Base-by-base conservation (phyloP, 1,284 basidiomycete genomes). In the Leccinum cinnamomeum region DNA sequence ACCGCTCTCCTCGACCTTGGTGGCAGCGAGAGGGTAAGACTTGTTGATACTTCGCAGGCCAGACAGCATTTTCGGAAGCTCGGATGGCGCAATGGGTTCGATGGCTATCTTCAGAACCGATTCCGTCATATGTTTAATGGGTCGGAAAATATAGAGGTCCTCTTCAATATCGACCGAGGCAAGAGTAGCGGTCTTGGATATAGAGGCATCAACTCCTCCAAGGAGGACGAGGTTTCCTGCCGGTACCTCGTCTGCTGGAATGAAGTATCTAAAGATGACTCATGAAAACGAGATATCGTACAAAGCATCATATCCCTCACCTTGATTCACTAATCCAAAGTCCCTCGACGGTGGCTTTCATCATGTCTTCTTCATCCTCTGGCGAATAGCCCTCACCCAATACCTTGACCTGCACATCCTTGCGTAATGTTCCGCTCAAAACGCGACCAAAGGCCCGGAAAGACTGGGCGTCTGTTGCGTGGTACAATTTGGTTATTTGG, bases 281-380 rank as follows among this genome's bases (percentile, higher is more conserved):
- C 16, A 28, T 71, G 54, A 71, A 66, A 64, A 37, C 5, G 64
- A 63, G 54, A 46, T 50, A 48, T 12, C 7, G 30, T 39, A 50
- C 53, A 58, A 23, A 56, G 57, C 35, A 30, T 56, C 14, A 10
- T 14, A 5, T n/a, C 16, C 67, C 79, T 67, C 62, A 95, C 88
- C 97, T 84, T 20, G 96, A 88, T 80, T 98, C 92, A 74, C 86
- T 87, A 64, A 98, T 87, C 90, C 94, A 94, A 37, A 98, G 82
- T 63, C 90, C 89, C 68, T 97, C 95, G 6, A 98, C 86, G 3
- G 81, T 84, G n/a, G 87, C 89, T 65, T 89, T 87, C 72, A 90
- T 86, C 94, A 98, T 97, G 74, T 99, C 97, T 78, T 99, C 97
- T 77, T 99, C 97, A 72, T 99, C 97, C 71, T 98, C 96, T 12